Conservation (phyloP, 2,329 filamentous ascomycete species). For the Aspergillus quadricinctus region DNA sequence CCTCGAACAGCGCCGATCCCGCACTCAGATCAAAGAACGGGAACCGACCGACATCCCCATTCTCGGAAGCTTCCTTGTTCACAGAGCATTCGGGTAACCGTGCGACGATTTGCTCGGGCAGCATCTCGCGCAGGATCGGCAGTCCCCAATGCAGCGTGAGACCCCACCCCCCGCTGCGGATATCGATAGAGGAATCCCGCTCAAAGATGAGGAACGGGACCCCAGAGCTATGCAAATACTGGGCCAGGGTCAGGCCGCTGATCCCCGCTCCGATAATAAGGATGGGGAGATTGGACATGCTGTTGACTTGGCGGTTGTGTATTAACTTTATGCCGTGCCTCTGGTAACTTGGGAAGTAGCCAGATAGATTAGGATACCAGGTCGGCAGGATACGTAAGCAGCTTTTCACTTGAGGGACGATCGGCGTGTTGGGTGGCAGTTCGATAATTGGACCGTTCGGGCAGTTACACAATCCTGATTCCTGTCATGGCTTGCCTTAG, state of each 20-base stretch:
- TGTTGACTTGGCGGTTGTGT: background rate
- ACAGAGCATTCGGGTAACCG: constrained; percentile 52
- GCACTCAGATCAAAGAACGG: constrained; percentile 55
- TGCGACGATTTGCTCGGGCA: constrained; percentile 46
- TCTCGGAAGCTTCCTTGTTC: constrained; percentile 47
- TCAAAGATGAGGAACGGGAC: constrained; percentile 39
- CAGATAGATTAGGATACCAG: too few species aligned
- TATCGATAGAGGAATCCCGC: constrained; percentile 41
- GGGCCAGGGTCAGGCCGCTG: constrained; percentile 41
- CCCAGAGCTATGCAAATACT: constrained; percentile 32
- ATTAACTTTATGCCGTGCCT: background rate
- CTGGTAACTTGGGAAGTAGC: background rate
- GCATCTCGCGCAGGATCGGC: constrained; percentile 47
- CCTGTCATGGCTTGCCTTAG: too few species aligned
- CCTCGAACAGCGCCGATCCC: constrained; percentile 44
- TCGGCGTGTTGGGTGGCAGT: too few species aligned
- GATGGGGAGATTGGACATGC: constrained; percentile 29
- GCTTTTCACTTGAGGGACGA: background rate
- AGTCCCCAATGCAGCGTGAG: constrained; percentile 62
- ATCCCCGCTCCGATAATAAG: constrained; percentile 44
- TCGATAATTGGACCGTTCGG: background rate
- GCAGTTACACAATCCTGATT: too few species aligned
- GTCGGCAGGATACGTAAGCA: background rate
- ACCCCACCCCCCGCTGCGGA: constrained; percentile 56
- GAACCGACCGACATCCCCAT: constrained; percentile 48